Evolutionary conservation across 768 basidiomycete species (phyloP), one percentile per base, ranked within the genome.

Genomic region (Galerina sulciceps): DNA sequence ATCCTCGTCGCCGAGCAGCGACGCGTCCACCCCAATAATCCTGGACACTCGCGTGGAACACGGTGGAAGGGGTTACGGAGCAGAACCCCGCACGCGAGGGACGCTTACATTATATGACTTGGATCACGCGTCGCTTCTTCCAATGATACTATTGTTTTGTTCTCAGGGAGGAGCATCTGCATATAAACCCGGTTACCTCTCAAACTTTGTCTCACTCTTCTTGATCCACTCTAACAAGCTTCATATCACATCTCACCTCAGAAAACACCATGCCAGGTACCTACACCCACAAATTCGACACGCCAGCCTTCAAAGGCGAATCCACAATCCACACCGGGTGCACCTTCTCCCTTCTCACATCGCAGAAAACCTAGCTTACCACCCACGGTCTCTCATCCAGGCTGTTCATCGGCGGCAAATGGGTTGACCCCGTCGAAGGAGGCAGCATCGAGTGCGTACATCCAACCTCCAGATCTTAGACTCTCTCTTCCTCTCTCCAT

Each of bases 401-500:
- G 31, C 66, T 91, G 55, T 93, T 86, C 77, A 90, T 93, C 66
- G 77, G 83, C 66, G 85, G 86, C 55, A 69, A 90, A 71, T 93
- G 83, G 70, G 75, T 83, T n/a, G 83, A 85, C 26, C 84, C 86
- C n/a, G 76, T 79, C 18, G 76, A 83, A 10, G 73, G 76, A 4
- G 82, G 78, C 23, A 82, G 79, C n/a, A 85, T 92, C 66, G 87
- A 90, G 89, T 90, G 64, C 68, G 87, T 71, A 9, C 40, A 40
- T n/a, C n/a, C n/a, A n/a, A n/a, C n/a, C n/a, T n/a, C n/a, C n/a
- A n/a, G n/a, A n/a, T n/a, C n/a, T n/a, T n/a, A n/a, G n/a, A n/a
- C n/a, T n/a, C n/a, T n/a, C n/a, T n/a, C n/a, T n/a, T n/a, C n/a
- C n/a, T n/a, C n/a, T n/a, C n/a, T n/a, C n/a, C n/a, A n/a, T n/a